These are phyloP conservation scores for Dothideomycetes sp. DNA, from an alignment of 2,329 filamentous ascomycete genomes.

Conservation along the genomic window DNA sequence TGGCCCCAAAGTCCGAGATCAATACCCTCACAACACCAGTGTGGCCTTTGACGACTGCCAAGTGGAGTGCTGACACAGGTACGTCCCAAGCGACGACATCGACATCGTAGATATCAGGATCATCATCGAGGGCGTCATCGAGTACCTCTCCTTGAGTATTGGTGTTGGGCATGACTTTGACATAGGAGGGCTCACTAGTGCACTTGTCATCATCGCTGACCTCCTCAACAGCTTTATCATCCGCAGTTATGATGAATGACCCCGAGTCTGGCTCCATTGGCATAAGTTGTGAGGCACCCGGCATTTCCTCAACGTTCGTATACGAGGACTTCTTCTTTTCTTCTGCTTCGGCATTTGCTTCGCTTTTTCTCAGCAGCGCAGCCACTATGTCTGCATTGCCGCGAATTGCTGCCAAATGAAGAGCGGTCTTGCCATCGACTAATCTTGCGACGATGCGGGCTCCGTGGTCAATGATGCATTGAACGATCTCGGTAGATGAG, in stretches of 20 bases:
- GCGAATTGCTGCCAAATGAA: constrained; percentile 69
- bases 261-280: no score
- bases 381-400: constrained; percentile 60
- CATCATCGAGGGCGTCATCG: constrained; percentile 47
- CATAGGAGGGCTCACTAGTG: constrained; percentile 56
- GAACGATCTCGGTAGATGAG: constrained; percentile 59
- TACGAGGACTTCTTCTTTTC: no score
- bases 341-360: constrained; percentile 59
- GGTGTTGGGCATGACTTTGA: constrained; percentile 51
- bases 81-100: constrained; percentile 73
- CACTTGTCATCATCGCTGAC: constrained; percentile 22
- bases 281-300: no score
- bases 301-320: constrained; percentile 45
- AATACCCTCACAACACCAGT: constrained; percentile 57
- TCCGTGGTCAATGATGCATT: constrained; percentile 58
- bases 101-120: constrained; percentile 70
- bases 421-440: constrained; percentile 67
- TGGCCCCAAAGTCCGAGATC: constrained; percentile 61
- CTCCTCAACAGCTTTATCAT: constrained; percentile 29
- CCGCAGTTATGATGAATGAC: no score
- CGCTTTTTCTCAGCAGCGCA: constrained; percentile 62
- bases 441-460: constrained; percentile 63
- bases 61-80: constrained; percentile 62
- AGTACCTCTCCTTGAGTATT: constrained; percentile 33
- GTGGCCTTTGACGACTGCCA: constrained; percentile 66